Percentiles rank a stretch among this genome's conserved stretches.
These are phyloP conservation scores for Colletotrichum salicis DNA, from an alignment of 2,329 filamentous ascomycete species.

Conservation along the genomic window DNA sequence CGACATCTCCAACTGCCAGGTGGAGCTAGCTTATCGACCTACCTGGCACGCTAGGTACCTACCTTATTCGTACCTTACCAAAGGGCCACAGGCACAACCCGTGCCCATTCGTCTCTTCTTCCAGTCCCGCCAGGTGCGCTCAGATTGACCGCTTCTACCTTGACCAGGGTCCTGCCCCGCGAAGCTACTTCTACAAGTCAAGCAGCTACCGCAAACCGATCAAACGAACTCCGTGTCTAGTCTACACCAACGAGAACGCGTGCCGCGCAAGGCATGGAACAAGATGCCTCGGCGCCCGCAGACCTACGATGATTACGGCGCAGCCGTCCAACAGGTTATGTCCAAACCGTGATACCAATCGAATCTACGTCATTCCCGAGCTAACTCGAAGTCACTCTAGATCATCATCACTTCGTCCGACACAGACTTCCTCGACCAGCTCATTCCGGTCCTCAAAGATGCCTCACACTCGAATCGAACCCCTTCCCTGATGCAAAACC, in stretches of 20 bases:
- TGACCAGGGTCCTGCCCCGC: too few species aligned
- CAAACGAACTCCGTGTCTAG: not conserved
- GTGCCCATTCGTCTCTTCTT: not conserved
- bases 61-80: too few species aligned
- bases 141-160: not conserved
- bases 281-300: slow-evolving; percentile 58
- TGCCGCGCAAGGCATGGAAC: slow-evolving; percentile 11
- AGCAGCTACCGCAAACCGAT: not conserved
- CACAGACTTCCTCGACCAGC: slow-evolving; percentile 91
- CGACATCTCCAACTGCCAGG: not conserved
- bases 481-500: slow-evolving; percentile 77
- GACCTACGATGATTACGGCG: slow-evolving; percentile 59
- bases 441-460: slow-evolving; percentile 95
- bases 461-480: slow-evolving; percentile 80
- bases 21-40: not conserved
- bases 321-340: slow-evolving; percentile 57
- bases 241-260: not conserved
- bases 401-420: slow-evolving; percentile 94
- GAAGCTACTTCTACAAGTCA: not conserved
- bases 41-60: too few species aligned
- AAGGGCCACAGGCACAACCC: not conserved
- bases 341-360: slow-evolving; percentile 22
- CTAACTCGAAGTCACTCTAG: slow-evolving; percentile 55
- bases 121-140: not conserved
- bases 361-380: not conserved